Evolutionary conservation across 2,329 filamentous ascomycete species (phyloP), one percentile per base, ranked within the genome.

Genomic region (Lasiodiplodia hormozganensis): DNA sequence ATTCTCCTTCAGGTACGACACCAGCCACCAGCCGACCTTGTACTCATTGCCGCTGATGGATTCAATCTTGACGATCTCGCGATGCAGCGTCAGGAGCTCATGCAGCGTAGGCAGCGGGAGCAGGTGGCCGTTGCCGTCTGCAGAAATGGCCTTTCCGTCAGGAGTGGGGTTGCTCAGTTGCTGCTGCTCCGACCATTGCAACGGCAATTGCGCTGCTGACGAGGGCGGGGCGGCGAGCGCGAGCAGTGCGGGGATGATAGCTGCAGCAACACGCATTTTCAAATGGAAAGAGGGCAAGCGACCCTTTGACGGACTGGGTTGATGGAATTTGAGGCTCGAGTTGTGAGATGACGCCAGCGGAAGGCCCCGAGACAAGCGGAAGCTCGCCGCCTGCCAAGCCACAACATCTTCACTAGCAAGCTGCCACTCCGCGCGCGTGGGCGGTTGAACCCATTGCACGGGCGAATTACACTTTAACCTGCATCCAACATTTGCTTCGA

Each of bases 31-130:
- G 53, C 90, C 92, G 8, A 94, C 89, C 0, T 85, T 81, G 52
- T 87, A 81, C 77, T 97, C 94, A 70, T 90, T 85, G 56, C 87
- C 87, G 3, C 87, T 89, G 70, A 93, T 86, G 0, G 93, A 97
- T 62, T 90, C 85, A 54, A 90, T 90, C 69, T 90, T 84, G 36
- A 94, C 85, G n/a, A 97, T 87, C 18, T 88, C 86, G 65, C 89
- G 88, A 81, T 97, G 94, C 14, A 97, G 85, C 21, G 85, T 85
- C 53, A 97, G 85, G 0, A 97, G 85, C 70, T 84, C 81, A 68
- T 78, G 67, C 4, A 68, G 60, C 14, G 67, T 58, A n/a, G 51
- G 58, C 8, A 68, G 25, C 7, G 67, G 67, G 4, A 68, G 52
- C 18, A 68, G 25, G 31, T 68, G 67, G 51, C 31, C 57, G 12